Base-by-base conservation (phyloP, 306 rosid genomes). In the Cicer cuneatum region DNA sequence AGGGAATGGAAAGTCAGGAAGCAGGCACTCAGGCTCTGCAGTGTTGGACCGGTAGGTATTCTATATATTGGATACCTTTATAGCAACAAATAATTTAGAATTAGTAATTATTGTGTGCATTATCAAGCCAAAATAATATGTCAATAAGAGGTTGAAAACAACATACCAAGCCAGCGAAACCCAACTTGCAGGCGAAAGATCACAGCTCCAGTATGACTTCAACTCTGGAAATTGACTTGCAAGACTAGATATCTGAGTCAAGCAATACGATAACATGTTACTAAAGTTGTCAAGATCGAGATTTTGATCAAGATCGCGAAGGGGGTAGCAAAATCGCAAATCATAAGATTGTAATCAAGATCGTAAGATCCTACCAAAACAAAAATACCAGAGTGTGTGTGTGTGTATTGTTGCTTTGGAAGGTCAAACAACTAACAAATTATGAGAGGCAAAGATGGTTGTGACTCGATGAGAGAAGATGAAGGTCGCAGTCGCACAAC, bases 1-100 rank as follows among this genome's bases (percentile, higher is more conserved):
- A 89, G 62, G 64, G 87, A 86, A 82, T 93, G 97, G 69, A 85
- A 93, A 73, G 91, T 87, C 90, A 90, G 76, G 85, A 93, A 93
- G 85, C 98, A 90, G 65, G 98, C 93, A 82, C 85, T 94, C 52
- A 90, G 75, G 71, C 87, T 93, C 82, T 93, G 89, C 71, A 93
- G 82, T 5, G 98, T 93, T 8, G 89, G 98, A 83, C 98, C 98
- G 4, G 93, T 90, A 65, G 98, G 98, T 83, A 93, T 90, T 87
- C 98, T 84, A 72, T 93, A 93, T 76, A 93, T 93, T 4, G 98
- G 98, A 85, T 93, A 93, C 98, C 98, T 93, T 78, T 54, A 81
- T 29, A 16, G 8, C 69, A 80, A 24, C 62, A 60, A 68, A 10
- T 43, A 21, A 8, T 69, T 71, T 84, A 9, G 53, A 73, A 79